Conservation (phyloP, 2,329 filamentous ascomycete species). For the Sporothrix luriei region DNA sequence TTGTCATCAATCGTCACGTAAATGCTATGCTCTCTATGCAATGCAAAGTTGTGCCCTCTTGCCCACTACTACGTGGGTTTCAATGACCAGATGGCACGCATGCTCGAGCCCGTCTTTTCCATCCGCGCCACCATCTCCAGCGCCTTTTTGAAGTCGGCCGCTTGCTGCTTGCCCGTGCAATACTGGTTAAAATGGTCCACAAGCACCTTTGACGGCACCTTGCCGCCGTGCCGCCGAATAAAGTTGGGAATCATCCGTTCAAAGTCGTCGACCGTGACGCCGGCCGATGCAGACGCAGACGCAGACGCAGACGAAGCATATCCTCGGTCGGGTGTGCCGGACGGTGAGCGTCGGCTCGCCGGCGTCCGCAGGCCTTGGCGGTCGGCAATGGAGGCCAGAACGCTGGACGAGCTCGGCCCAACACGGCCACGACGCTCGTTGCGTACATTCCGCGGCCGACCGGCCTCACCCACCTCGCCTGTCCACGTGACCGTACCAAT, state of each 20-base stretch:
- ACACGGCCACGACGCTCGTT: conserved; percentile 51
- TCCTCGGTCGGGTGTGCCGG: conserved; percentile 46
- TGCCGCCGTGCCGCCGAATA: conserved; percentile 74
- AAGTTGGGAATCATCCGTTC: conserved; percentile 75
- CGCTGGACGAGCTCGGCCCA: conserved; percentile 54
- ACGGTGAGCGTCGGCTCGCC: conserved; percentile 45
- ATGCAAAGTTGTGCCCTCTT: background rate
- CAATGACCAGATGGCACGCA: conserved; percentile 58
- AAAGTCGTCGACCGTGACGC: conserved; percentile 62
- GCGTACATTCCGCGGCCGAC: conserved; percentile 60
- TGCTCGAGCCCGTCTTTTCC: conserved; percentile 59
- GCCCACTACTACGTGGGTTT: conserved; percentile 42
- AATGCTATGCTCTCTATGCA: background rate
- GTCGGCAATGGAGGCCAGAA: conserved; percentile 60
- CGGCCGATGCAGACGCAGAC: background rate
- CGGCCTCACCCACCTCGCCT: conserved; percentile 76
- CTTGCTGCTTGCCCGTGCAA: conserved; percentile 69
- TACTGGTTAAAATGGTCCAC: conserved; percentile 87
- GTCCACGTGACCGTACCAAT: conserved; percentile 94
- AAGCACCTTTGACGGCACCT: conserved; percentile 78
- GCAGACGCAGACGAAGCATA: conserved; percentile 35
- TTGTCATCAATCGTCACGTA: background rate
- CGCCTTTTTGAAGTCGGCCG: conserved; percentile 79
- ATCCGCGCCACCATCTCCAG: conserved; percentile 75
- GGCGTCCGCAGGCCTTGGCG: conserved; percentile 55